Conservation (phyloP, 495 filamentous ascomycete species). For the Aspergillus sclerotioniger region DNA sequence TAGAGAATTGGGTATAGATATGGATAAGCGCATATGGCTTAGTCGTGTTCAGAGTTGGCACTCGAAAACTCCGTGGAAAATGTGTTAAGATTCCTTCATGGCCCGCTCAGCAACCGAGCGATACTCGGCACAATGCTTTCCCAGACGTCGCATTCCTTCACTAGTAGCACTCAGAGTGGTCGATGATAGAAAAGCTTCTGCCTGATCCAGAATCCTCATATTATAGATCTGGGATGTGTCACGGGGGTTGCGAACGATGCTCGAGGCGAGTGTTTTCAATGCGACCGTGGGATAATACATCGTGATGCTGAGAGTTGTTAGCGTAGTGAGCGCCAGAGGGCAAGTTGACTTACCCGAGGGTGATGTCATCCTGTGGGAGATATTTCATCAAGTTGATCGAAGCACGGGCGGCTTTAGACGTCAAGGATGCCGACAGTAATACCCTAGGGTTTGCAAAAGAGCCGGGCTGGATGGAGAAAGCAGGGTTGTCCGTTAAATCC, state of each 20-base stretch:
- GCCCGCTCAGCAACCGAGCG: constrained; percentile 15
- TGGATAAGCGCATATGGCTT: too few species aligned
- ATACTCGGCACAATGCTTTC: constrained; percentile 17
- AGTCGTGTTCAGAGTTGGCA: too few species aligned
- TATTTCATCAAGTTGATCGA: constrained; percentile 20
- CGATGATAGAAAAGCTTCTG: constrained; percentile 19
- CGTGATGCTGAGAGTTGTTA: constrained; percentile 10
- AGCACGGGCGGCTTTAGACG: constrained; percentile 18
- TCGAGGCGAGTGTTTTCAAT: constrained; percentile 19
- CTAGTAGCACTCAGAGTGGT: constrained; percentile 3
- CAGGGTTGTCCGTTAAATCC: constrained; percentile 7
- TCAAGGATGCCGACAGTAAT: constrained; percentile 17
- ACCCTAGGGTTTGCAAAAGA: constrained; percentile 10
- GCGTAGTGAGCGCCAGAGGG: not conserved
- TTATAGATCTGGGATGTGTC: constrained; percentile 13
- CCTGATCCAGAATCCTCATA: constrained; percentile 17
- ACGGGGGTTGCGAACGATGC: constrained; percentile 18
- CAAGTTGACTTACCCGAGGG: constrained; percentile 13
- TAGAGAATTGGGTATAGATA: too few species aligned
- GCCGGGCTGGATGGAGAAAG: not conserved
- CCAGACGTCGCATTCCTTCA: constrained; percentile 12
- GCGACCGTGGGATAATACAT: constrained; percentile 22
- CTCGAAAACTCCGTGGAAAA: too few species aligned
- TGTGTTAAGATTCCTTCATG: constrained; percentile 6
- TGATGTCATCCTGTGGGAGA: constrained; percentile 15